Evolutionary conservation across 2,329 filamentous ascomycete species (phyloP), one percentile per base, ranked within the genome.

Genomic region (Didymella sp.): DNA sequence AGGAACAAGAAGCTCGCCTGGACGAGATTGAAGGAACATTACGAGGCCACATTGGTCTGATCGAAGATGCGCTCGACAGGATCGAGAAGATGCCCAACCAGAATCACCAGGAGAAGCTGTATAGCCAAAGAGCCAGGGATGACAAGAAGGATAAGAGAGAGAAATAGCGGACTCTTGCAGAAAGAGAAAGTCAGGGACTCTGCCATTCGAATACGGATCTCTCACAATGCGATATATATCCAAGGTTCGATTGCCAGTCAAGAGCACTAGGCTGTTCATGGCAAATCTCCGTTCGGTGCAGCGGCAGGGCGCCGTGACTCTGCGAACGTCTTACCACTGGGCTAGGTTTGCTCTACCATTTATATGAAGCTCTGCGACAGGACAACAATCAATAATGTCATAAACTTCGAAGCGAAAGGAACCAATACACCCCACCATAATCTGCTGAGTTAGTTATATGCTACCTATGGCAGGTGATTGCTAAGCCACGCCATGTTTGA

Each of bases 11-110:
- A 69, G 79, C 80, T 3, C 76, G 79, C 9, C 73, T 80, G 61
- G 79, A 81, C 48, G 79, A 81, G 52, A 72, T 82, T 2, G 79
- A 82, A 61, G 79, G 80, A 6, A 82, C 79, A 13, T 56, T 81
- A 31, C 62, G 79, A 54, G 79, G 79, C 2, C 79, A 81, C 54
- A 80, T 81, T 56, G 79, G 78, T 1, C 46, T 81, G 17, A 81
- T 81, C 38, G 79, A 82, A 59, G 79, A 81, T 31, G 70, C 76
- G 6, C 59, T 81, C 21, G 78, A 81, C 57, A 64, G 78, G 5
- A 61, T 81, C n/a, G 79, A 82, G 59, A 75, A 76, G 22, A 78
- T 76, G 59, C 62, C 54, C 11, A 70, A 73, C 44, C 66, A 68
- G 35, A 67, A 72, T 41, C 73, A 72, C 54, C 68, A 76, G 30